Percentiles rank a stretch among this genome's conserved stretches.
These are phyloP conservation scores for Fusarium subtropicale DNA, from an alignment of 2,329 filamentous ascomycete species.

Conservation along the genomic window DNA sequence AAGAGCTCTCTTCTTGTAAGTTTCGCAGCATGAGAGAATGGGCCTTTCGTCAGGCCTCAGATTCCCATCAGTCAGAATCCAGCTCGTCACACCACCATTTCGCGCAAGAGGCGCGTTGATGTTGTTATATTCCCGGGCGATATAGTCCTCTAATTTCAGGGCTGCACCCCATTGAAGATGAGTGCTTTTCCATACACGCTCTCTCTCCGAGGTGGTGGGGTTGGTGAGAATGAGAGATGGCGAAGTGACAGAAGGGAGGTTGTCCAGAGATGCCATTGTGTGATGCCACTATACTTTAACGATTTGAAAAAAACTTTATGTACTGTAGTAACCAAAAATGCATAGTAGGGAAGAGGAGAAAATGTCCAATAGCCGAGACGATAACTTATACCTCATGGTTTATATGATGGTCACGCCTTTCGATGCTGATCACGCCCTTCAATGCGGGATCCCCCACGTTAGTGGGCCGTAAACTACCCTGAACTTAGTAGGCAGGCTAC, in stretches of 20 bases:
- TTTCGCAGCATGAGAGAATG: slow-evolving; percentile 73
- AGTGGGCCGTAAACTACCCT: slow-evolving; percentile 25
- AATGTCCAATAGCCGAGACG: not conserved
- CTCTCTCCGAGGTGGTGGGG: slow-evolving; percentile 67
- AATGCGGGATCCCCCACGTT: slow-evolving; percentile 13
- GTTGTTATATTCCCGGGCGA: slow-evolving; percentile 69
- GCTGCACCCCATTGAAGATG: slow-evolving; percentile 69
- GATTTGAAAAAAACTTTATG: not conserved
- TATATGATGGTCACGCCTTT: slow-evolving; percentile 13
- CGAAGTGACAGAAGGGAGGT: slow-evolving; percentile 42
- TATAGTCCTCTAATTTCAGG: slow-evolving; percentile 65
- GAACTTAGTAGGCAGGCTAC: not conserved
- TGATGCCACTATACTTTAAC: not conserved
- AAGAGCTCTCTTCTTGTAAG: slow-evolving; percentile 69
- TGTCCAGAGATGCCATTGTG: slow-evolving; percentile 37
- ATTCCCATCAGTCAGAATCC: slow-evolving; percentile 69
- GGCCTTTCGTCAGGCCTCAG: slow-evolving; percentile 58
- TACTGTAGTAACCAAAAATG: no score
- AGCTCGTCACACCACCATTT: slow-evolving; percentile 69
- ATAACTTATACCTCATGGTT: slow-evolving; percentile 19
- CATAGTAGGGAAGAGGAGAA: not conserved
- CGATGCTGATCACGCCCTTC: slow-evolving; percentile 9
- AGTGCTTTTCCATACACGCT: slow-evolving; percentile 66
- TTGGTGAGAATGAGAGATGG: slow-evolving; percentile 58
- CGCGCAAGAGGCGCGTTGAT: slow-evolving; percentile 67